Base-by-base conservation (phyloP, 2,329 filamentous ascomycete species). In the Exophiala bonariae region DNA sequence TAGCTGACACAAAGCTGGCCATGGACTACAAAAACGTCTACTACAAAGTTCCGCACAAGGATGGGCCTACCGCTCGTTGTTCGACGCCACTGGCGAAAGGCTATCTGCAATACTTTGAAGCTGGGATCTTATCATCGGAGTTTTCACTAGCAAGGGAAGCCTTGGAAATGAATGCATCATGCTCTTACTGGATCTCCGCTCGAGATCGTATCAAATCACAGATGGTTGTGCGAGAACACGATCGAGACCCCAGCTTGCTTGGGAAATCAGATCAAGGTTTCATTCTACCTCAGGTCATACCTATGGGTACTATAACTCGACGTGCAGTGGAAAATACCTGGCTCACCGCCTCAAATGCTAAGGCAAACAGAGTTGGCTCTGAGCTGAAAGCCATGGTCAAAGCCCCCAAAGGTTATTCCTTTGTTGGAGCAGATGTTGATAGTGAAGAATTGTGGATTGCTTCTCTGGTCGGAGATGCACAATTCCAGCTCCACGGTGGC, bases 381-480 rank as follows among this genome's bases (percentile, higher is more conserved):
- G 93, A 99, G 65, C 76, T 99, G 18, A 99, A 99, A 67, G 89
- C 92, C 11, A 97, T 99, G 90, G 84, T 99, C 57, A 87, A 85
- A 62, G 91, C 95, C 11, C 93, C 93, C 0, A 79, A 86, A 13
- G 93, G 92, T 5, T 95, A 97, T 63, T 85, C 80, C 56, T 96
- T 99, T 63, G 93, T 99, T 13, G 93, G 95, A 20, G 93, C 95
- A 3, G 93, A 99, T 69, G 93, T 99, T 3, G 93, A 99, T 64
- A 96, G 91, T 2, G 85, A 99, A 66, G 93, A 99, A 67, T 78
- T 99, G 5, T 99, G 95, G 93, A 99, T 99, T 61, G 95, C 93
- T 3, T 96, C 89, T 66, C 77, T 99, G 1, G 82, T 99, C 2
- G 93, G 93, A 18, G 93, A 99, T 65, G 89, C 93, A 3, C 90